These are phyloP conservation scores for Dactylis glomerata DNA, from an alignment of 176 grass and related monocot genomes.

Conservation along the genomic window DNA sequence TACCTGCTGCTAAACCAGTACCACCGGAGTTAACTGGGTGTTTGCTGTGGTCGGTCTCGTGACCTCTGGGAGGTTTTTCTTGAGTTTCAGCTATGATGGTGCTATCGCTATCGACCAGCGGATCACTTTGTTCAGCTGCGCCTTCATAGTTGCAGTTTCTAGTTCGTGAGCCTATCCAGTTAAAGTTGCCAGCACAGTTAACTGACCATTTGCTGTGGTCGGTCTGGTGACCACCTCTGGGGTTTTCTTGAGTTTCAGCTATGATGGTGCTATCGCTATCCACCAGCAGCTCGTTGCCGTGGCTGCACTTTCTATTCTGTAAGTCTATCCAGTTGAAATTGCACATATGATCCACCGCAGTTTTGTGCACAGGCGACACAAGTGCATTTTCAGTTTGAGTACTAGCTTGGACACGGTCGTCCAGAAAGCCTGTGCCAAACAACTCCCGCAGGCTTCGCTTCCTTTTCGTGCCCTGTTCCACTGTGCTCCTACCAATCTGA, in stretches of 20 bases:
- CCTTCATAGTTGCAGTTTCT: not conserved
- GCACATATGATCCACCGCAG: not conserved
- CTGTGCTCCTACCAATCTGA: not conserved
- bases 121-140: not conserved
- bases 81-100: conserved; percentile 7
- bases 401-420: not conserved
- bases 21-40: not conserved
- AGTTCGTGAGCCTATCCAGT: not conserved
- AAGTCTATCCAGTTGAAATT: not conserved
- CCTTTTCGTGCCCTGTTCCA: conserved; percentile 22
- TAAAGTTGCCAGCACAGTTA: not conserved
- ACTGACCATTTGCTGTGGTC: not conserved
- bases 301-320: not conserved
- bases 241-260: not conserved
- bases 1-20: too few species aligned
- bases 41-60: not conserved
- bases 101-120: not conserved
- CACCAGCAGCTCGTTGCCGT: not conserved
- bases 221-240: not conserved
- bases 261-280: not conserved
- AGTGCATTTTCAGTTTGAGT: not conserved
- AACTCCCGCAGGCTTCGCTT: conserved; percentile 43
- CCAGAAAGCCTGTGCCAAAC: conserved; percentile 38
- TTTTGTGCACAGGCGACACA: conserved; percentile 3
- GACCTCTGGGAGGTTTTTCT: not conserved